phyloP scores from a whole-genome alignment of 1,284 basidiomycete genomes.

The Golubevia sp. region DNA sequence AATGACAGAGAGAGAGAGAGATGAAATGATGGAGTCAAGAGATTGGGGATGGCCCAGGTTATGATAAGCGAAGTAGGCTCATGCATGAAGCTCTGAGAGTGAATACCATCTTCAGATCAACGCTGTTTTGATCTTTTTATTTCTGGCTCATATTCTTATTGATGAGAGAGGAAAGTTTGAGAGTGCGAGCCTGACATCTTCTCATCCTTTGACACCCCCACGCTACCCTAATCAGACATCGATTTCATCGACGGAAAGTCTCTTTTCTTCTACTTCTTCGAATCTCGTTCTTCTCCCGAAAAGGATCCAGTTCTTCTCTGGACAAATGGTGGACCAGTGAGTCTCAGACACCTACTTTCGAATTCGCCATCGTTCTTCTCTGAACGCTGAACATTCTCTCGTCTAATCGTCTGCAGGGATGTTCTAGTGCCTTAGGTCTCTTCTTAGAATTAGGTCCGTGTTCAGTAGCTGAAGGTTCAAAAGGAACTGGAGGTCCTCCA shows the following conservation, averaged over 20 bases:
- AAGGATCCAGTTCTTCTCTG: slow-evolving; percentile 73
- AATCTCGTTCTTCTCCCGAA: slow-evolving; percentile 72
- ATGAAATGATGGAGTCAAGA: not conserved
- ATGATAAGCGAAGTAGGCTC: too few species aligned
- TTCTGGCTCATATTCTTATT: too few species aligned
- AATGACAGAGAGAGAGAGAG: not conserved
- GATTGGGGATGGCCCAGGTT: too few species aligned
- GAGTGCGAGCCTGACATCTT: too few species aligned
- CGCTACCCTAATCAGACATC: slow-evolving; percentile 62
- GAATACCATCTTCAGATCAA: too few species aligned
- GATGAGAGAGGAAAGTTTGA: too few species aligned
- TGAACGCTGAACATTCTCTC: slow-evolving; percentile 19
- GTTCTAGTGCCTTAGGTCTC: slow-evolving; percentile 65
- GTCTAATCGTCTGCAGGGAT: slow-evolving; percentile 55
- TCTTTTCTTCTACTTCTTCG: slow-evolving; percentile 85
- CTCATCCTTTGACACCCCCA: not conserved
- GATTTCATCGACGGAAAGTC: slow-evolving; percentile 71
- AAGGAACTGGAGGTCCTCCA: slow-evolving; percentile 20
- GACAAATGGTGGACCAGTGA: slow-evolving; percentile 71
- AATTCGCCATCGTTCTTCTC: too few species aligned
- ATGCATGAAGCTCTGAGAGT: too few species aligned
- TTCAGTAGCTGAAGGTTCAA: slow-evolving; percentile 16
- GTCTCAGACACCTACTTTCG: too few species aligned
- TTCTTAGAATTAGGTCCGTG: slow-evolving; percentile 72
- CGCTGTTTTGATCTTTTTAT: too few species aligned